phyloP scores from a whole-genome alignment of 441 rosid species.

The Gossypium gossypioides region DNA sequence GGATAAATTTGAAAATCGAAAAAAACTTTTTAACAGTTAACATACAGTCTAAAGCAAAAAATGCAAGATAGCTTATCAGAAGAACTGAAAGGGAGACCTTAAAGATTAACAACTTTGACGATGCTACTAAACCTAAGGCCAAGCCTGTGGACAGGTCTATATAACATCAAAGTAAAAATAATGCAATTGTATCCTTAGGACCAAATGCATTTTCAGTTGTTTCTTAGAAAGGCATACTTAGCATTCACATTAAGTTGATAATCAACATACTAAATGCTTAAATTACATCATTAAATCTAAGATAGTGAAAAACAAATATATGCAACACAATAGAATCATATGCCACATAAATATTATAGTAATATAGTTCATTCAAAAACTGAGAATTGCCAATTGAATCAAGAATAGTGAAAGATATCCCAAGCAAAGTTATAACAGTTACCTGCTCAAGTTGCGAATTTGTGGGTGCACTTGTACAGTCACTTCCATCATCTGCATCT shows the following conservation, averaged over 20 bases:
- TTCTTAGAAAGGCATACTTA: background rate
- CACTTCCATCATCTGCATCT: conserved; percentile 27
- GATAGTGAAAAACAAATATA: background rate
- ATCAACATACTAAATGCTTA: background rate
- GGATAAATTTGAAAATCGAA: background rate
- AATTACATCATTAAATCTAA: background rate
- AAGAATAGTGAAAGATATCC: background rate
- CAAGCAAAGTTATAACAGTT: conserved; percentile 11
- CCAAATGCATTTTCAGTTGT: background rate
- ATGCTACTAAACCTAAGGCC: background rate
- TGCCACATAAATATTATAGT: background rate
- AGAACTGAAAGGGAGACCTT: background rate
- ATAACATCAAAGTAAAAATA: conserved; percentile 4
- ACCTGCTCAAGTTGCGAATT: conserved; percentile 34
- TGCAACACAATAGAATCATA: background rate
- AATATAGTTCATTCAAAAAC: background rate
- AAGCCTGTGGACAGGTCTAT: background rate
- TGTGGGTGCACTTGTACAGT: conserved; percentile 11
- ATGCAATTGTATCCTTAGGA: background rate
- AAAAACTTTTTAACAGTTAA: background rate
- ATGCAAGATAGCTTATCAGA: background rate
- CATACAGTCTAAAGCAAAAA: background rate
- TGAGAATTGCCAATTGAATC: background rate
- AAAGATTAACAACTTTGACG: background rate
- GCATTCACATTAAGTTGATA: background rate